phyloP scores from a whole-genome alignment of 805 yeast genomes.

The Saccharomycopsis vini region DNA sequence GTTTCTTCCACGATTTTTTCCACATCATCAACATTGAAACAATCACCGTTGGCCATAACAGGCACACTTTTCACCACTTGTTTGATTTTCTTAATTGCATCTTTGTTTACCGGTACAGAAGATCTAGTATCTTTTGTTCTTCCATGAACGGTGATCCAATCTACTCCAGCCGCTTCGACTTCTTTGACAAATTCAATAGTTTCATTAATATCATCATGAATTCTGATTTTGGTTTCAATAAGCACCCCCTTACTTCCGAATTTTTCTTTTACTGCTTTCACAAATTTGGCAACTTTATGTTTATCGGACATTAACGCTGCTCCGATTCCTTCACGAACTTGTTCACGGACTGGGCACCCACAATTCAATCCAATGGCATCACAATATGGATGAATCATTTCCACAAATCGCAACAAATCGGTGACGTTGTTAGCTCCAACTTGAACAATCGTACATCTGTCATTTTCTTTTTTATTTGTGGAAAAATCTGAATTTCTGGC shows the following conservation, averaged over 20 bases:
- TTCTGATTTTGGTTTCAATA: slow-evolving; percentile 85
- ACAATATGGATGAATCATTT: slow-evolving; percentile 81
- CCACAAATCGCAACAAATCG: slow-evolving; percentile 75
- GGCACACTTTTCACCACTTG: slow-evolving; percentile 50
- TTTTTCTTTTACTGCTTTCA: slow-evolving; percentile 64
- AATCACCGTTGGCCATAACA: slow-evolving; percentile 97
- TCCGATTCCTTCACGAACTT: slow-evolving; percentile 91
- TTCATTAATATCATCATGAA: slow-evolving; percentile 65
- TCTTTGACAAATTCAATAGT: slow-evolving; percentile 64
- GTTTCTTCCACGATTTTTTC: slow-evolving; percentile 51
- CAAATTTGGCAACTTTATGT: slow-evolving; percentile 76
- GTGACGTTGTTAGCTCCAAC: slow-evolving; percentile 81
- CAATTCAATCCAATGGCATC: slow-evolving; percentile 95
- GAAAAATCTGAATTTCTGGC: slow-evolving; percentile 84
- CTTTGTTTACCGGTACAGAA: slow-evolving; percentile 72
- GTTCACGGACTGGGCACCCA: slow-evolving; percentile 96
- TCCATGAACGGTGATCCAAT: slow-evolving; percentile 91
- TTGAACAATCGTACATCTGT: slow-evolving; percentile 64
- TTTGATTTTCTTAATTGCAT: slow-evolving; percentile 64
- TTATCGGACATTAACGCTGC: slow-evolving; percentile 88
- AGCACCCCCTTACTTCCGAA: slow-evolving; percentile 59
- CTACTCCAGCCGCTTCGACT: slow-evolving; percentile 84
- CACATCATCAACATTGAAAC: slow-evolving; percentile 62
- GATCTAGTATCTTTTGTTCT: slow-evolving; percentile 80
- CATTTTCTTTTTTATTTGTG: slow-evolving; percentile 60